A percentile compares a stretch with the other conserved stretches of the same genome.
Conservation (phyloP, 2,329 filamentous ascomycete species). For the Colletotrichum plurivorum region DNA sequence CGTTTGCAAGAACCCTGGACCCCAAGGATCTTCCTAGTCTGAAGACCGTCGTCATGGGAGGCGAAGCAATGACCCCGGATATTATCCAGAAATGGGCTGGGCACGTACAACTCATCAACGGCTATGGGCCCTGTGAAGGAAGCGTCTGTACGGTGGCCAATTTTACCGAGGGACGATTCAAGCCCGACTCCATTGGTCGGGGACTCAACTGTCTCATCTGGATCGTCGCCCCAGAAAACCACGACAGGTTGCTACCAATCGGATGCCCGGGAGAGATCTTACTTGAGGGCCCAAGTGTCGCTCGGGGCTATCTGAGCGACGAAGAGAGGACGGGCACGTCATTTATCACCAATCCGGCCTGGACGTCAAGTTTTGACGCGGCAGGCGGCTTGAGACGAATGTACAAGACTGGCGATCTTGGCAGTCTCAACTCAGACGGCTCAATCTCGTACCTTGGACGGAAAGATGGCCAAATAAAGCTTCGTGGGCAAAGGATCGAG, state of each 20-base stretch:
- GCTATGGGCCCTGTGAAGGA: conserved; percentile 31
- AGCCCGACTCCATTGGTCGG: conserved; percentile 21
- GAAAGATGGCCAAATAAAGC: conserved; percentile 50
- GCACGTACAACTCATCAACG: conserved; percentile 27
- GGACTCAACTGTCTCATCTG: conserved; percentile 39
- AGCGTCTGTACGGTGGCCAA: conserved; percentile 37
- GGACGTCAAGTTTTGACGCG: conserved; percentile 4
- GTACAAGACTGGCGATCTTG: conserved; percentile 41
- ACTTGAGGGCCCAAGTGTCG: conserved; percentile 46
- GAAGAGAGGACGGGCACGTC: not conserved
- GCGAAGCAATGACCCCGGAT: conserved; percentile 30
- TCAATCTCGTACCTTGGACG: conserved; percentile 42
- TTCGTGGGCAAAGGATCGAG: conserved; percentile 52
- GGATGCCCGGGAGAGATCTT: conserved; percentile 47
- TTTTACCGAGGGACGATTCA: not conserved
- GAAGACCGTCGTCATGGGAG: conserved; percentile 30
- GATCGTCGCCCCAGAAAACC: conserved; percentile 45
- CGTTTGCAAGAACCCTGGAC: conserved; percentile 28
- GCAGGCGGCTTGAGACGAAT: not conserved
- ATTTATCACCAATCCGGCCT: conserved; percentile 26
- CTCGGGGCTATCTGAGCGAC: conserved; percentile 39
- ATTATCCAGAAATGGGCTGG: conserved; percentile 19
- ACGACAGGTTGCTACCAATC: conserved; percentile 43
- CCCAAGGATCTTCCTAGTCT: conserved; percentile 14
- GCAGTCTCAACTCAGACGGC: conserved; percentile 23